Evolutionary conservation across 2,329 filamentous ascomycete genomes (phyloP).

Genomic region (Endoconidiophora laricicola): DNA sequence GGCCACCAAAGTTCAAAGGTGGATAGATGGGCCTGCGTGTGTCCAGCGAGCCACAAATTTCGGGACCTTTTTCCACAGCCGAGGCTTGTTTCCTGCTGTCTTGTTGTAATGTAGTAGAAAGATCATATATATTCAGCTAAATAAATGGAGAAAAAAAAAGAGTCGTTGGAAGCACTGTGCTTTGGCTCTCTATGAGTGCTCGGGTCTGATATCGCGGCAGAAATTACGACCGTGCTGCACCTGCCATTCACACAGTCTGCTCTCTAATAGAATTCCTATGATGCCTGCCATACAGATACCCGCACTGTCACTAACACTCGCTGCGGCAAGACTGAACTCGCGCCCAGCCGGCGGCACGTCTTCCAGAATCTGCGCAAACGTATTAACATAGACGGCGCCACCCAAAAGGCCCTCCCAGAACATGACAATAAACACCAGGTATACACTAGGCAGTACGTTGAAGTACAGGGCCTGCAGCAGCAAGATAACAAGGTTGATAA

Average conservation of each 20-base stretch:
- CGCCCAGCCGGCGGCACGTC: conserved; percentile 59
- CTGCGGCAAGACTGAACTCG: conserved; percentile 81
- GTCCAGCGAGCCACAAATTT: no score
- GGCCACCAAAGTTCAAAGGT: no score
- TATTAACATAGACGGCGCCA: conserved; percentile 86
- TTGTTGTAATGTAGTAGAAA: no score
- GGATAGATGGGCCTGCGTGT: no score
- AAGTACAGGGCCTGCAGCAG: conserved; percentile 55
- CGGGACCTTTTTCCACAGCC: no score
- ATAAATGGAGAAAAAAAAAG: no score
- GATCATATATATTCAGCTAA: no score
- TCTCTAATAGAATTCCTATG: conserved; percentile 67
- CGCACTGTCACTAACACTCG: conserved; percentile 78
- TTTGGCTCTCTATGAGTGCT: neutral
- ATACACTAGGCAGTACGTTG: conserved; percentile 71
- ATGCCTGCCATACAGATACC: conserved; percentile 84
- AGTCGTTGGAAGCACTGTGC: neutral
- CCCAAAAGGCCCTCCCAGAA: conserved; percentile 93
- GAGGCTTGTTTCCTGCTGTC: no score
- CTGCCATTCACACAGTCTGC: conserved; percentile 69
- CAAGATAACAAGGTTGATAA: conserved; percentile 59
- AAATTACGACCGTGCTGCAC: conserved; percentile 62
- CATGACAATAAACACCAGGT: conserved; percentile 66
- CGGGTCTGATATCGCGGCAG: conserved; percentile 41
- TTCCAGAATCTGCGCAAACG: conserved; percentile 87